Percentiles rank a stretch among this genome's conserved stretches.
These are phyloP conservation scores for Penicillium sp. DNA, from an alignment of 2,329 filamentous ascomycete species.

Conservation along the genomic window DNA sequence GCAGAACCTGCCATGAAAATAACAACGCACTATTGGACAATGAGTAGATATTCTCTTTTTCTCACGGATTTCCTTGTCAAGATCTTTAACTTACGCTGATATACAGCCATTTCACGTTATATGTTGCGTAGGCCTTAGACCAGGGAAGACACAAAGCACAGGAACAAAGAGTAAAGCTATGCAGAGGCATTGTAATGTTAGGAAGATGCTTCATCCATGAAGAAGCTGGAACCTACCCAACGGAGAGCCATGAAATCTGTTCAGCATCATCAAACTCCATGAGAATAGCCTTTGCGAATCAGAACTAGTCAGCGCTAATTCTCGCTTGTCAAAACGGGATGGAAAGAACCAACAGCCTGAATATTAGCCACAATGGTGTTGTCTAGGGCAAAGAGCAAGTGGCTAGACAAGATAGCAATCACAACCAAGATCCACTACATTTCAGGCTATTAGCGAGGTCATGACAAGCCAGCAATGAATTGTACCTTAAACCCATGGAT, in stretches of 20 bases:
- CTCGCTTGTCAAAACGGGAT: neutral
- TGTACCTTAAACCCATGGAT: neutral
- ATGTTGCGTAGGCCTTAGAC: neutral
- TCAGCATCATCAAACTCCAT: neutral
- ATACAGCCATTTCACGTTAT: neutral
- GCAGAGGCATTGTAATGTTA: neutral
- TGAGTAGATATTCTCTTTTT: neutral
- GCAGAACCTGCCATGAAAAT: neutral
- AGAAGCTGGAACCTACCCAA: neutral
- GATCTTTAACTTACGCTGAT: neutral
- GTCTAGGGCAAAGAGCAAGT: slow-evolving; percentile 37
- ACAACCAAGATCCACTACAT: slow-evolving; percentile 18
- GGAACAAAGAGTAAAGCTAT: neutral
- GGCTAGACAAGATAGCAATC: slow-evolving; percentile 36
- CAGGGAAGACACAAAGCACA: neutral
- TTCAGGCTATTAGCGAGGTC: neutral
- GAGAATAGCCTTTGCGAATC: neutral
- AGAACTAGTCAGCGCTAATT: neutral
- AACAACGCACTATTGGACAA: slow-evolving; percentile 16
- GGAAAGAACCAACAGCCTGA: slow-evolving; percentile 43
- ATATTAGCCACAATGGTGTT: slow-evolving; percentile 54
- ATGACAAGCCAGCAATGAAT: neutral
- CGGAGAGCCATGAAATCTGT: neutral
- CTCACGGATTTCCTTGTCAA: neutral
- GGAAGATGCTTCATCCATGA: neutral